Evolutionary conservation across 148 eudicot genomes (phyloP).

Genomic region (Pharnaceum exiguum): DNA sequence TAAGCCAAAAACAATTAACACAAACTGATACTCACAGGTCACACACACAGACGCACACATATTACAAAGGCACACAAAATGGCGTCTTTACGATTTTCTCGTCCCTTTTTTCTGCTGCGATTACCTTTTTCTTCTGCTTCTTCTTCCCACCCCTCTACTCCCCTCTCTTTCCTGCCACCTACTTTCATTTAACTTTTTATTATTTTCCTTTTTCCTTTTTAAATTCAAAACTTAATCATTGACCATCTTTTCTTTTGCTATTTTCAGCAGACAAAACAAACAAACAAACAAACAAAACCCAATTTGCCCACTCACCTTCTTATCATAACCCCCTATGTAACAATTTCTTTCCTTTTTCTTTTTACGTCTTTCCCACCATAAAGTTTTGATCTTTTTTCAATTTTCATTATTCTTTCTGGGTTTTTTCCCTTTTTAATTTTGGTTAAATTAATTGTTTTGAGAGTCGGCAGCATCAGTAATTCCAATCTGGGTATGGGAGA

Average conservation of each 20-base stretch:
- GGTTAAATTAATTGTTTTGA: constrained; percentile 8
- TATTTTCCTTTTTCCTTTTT: background rate
- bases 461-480: background rate
- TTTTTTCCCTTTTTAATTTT: background rate
- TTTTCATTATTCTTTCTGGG: background rate
- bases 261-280: background rate
- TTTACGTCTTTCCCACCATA: background rate
- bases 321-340: no score
- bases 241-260: constrained; percentile 1
- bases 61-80: no score
- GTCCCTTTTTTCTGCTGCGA: no score
- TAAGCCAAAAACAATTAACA: no score
- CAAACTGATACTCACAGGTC: no score
- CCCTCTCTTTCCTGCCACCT: background rate
- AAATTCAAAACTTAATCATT: background rate
- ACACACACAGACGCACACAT: no score
- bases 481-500: constrained; percentile 26
- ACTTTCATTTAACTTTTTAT: background rate
- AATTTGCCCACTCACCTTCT: background rate
- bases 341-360: background rate
- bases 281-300: constrained; percentile 11
- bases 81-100: no score
- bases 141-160: background rate
- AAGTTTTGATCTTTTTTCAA: constrained; percentile 4
- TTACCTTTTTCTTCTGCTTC: no score